Base-by-base conservation (phyloP, 305 asterid species). In the Fraxinus xanthoxyloides region DNA sequence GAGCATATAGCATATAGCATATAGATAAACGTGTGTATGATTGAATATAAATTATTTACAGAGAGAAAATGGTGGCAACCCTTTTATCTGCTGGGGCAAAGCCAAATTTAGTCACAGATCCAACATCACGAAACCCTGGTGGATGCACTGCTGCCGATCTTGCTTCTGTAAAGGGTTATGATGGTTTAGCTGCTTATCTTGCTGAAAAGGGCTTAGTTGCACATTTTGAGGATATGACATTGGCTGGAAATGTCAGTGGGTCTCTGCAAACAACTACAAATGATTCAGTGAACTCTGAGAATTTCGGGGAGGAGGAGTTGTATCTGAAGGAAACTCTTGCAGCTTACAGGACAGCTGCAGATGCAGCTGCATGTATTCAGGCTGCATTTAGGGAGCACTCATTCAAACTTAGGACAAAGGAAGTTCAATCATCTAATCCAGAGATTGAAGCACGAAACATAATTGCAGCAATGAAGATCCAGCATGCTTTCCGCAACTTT, bases 331-430 rank as follows among this genome's bases (percentile, higher is more conserved):
- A 97, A 82, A 86, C 97, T 76, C 91, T 97, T 75, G 86, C 98
- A 38, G 99, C 99, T 84, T 94, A 94, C 86, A 86, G 98, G 30
- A 97, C 98, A 15, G 99, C 98, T 75, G 98, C 98, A 63, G 98
- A 92, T 90, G 99, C 98, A 34, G 99, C 99, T 73, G 93, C 99
- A 36, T 97, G 97, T 59, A 97, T 97, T 80, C 98, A 94, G 79
- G 81, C 97, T 77, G 98, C 99, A 80, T 97, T 93, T 90, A 91
- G 98, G 84, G 98, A 94, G 83, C 98, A 84, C 46, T 86, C 98
- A 12, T 78, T 91, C 86, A 92, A 91, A 84, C 74, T 91, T 54
- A 91, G 81, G 82, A 81, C 88, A 56, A 15, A 77, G 76, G 91
- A 80, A 13, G 93, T 89, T 15, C 94, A 91, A 87, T 79, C 90